These are phyloP conservation scores for Achaetomium macrosporum DNA, from an alignment of 2,329 filamentous ascomycete genomes.

Conservation along the genomic window DNA sequence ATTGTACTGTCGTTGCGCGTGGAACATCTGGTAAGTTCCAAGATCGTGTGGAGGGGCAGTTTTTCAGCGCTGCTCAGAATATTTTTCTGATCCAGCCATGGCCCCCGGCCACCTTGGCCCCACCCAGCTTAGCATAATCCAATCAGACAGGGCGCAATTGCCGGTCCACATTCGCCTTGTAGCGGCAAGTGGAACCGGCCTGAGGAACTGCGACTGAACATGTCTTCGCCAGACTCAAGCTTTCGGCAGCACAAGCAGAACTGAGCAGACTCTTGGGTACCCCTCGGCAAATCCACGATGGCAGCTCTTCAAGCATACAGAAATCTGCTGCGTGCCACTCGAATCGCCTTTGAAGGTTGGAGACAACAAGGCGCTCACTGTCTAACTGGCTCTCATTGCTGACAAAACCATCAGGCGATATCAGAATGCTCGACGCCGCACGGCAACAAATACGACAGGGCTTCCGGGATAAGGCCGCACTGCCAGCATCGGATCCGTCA, in stretches of 20 bases:
- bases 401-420: constrained; percentile 54
- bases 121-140: too few relatives aligned
- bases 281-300: constrained; percentile 35
- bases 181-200: neutral
- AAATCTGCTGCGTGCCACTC: constrained; percentile 71
- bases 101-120: too few relatives aligned
- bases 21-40: constrained; percentile 11
- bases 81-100: constrained; percentile 20
- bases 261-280: too few relatives aligned
- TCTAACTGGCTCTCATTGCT: neutral
- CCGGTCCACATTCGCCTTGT: constrained; percentile 7
- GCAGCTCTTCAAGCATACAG: constrained; percentile 76
- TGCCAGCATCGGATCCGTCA: constrained; percentile 53
- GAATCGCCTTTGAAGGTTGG: constrained; percentile 75
- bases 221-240: neutral
- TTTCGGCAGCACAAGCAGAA: too few relatives aligned
- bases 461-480: constrained; percentile 62
- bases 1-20: constrained; percentile 40
- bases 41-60: constrained; percentile 18
- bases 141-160: neutral
- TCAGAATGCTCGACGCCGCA: constrained; percentile 61
- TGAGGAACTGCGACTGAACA: neutral
- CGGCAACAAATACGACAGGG: constrained; percentile 63
- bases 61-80: constrained; percentile 10
- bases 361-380: constrained; percentile 20